Evolutionary conservation across 2,329 filamentous ascomycete species (phyloP), one percentile per base, ranked within the genome.

Genomic region (Beauveria caledonica): DNA sequence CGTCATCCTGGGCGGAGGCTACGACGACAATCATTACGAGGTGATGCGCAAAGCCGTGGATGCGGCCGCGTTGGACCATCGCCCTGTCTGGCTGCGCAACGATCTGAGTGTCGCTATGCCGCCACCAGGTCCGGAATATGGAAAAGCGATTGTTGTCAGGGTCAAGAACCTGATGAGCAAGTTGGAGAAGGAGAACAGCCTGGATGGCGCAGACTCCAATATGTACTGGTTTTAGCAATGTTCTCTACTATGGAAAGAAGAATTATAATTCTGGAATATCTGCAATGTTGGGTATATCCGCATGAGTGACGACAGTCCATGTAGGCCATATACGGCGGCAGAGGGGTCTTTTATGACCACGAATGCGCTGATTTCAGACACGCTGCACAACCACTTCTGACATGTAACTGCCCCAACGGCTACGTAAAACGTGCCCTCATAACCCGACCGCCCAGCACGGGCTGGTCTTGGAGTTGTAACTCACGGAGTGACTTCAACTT

Each of bases 111-210:
- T 66, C 29, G 60, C 64, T 0, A 54, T 64, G 8, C 69, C 69
- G 17, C 68, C 67, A 15, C 56, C 66, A 0, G 66, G 66, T 23
- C 66, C 68, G 0, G 67, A 64, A 61, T 71, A 72, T 45, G 70
- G 65, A 3, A 64, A 67, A 58, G 64, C 61, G 1, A 61, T 71
- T 33, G 64, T 68, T 6, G 21, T 40, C 36, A 63, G 70, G 48
- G 62, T 66, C 7, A 72, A 65, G 60, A 66, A 67, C 10, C n/a
- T 60, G 4, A 39, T 71, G 23, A 55, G 13, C 0, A 53, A 61
- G 55, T 58, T 71, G 27, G 61, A 64, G 15, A 58, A 33, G 9
- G 64, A 68, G 17, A 66, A 65, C 4, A 67, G 67, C 53, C 44
- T 71, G 40, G 58, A 63, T 50, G 63, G 56, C 6, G 23, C 40